Conservation (phyloP, 805 yeast genomes). For the Metschnikowia baotianmanensis region DNA sequence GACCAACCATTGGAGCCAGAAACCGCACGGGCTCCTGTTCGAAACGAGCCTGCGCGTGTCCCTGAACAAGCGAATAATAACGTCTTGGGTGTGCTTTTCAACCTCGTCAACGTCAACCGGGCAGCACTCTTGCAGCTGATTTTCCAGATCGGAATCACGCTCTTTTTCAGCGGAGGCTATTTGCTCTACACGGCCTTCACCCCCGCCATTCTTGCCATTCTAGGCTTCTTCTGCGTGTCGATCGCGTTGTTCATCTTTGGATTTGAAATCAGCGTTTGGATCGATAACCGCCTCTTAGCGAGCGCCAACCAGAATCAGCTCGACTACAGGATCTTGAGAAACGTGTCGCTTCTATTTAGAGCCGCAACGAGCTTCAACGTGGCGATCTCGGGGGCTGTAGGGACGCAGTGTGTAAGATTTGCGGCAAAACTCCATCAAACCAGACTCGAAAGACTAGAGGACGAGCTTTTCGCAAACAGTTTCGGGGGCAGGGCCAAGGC, state of each 20-base stretch:
- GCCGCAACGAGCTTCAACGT: slow-evolving; percentile 4
- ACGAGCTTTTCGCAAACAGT: not conserved
- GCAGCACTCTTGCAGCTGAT: slow-evolving; percentile 5
- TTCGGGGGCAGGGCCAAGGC: not conserved
- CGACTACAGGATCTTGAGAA: slow-evolving; percentile 7
- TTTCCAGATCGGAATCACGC: slow-evolving; percentile 5
- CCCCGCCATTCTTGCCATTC: slow-evolving; percentile 6
- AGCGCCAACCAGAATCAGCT: slow-evolving; percentile 8
- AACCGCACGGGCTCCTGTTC: not conserved
- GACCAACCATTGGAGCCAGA: no score
- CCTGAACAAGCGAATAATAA: not conserved
- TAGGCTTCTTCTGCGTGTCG: slow-evolving; percentile 2
- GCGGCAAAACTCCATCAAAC: slow-evolving; percentile 7
- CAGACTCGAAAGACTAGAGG: slow-evolving; percentile 7
- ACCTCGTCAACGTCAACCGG: slow-evolving; percentile 4
- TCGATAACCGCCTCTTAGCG: slow-evolving; percentile 11
- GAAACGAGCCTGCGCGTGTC: not conserved
- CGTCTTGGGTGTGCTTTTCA: not conserved
- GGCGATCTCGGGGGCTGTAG: not conserved
- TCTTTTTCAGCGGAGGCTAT: slow-evolving; percentile 10
- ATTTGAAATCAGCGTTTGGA: slow-evolving; percentile 14
- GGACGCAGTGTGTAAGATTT: not conserved
- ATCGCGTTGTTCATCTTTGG: slow-evolving; percentile 14
- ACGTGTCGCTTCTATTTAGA: slow-evolving; percentile 6
- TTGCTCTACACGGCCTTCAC: slow-evolving; percentile 3